Base-by-base conservation (phyloP, 257 asterid genomes). In the Mentha longifolia region DNA sequence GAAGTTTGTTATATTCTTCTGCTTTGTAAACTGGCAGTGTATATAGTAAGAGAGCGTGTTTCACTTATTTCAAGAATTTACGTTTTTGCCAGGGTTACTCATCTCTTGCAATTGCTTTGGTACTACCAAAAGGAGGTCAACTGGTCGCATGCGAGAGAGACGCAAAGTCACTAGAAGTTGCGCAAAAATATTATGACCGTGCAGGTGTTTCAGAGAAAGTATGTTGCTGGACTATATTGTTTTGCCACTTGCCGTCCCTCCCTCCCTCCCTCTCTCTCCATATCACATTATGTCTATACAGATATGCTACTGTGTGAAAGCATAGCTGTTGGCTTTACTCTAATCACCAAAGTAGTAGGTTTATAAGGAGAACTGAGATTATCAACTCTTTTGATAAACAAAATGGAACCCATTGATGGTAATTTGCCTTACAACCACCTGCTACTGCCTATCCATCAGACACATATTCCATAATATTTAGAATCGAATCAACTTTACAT, bases 151-250 rank as follows among this genome's bases (percentile, higher is more conserved):
- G 99, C 70, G 99, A 94, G 81, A 85, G 92, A 77, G 96, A 94
- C 35, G 82, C 86, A 17, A 85, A 65, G 78, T 79, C 90, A 43
- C 79, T 94, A 47, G 96, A 91, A 78, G 90, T 94, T 74, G 97
- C 97, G 28, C 86, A 78, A 72, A 86, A 84, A 70, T 94, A 86
- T 76, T 94, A 94, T 77, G 83, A 81, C 16, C 90, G 56, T 64
- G 99, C 97, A 51, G 97, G 97, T 46, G 93, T 94, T 65, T 88
- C 88, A 47, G 76, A 85, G n/a, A 94, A 89, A 96, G 98, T 88
- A 75, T 41, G 46, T 12, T 68, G 5, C 9, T 45, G 58, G 25
- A 49, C 42, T 58, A 22, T 25, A 30, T 42, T 61, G 25, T 33
- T 4, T 31, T 35, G 20, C 47, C 33, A 10, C 20, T 28, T 28